Evolutionary conservation across 2,329 filamentous ascomycete species (phyloP).

Genomic region (Rachicladosporium sp.): DNA sequence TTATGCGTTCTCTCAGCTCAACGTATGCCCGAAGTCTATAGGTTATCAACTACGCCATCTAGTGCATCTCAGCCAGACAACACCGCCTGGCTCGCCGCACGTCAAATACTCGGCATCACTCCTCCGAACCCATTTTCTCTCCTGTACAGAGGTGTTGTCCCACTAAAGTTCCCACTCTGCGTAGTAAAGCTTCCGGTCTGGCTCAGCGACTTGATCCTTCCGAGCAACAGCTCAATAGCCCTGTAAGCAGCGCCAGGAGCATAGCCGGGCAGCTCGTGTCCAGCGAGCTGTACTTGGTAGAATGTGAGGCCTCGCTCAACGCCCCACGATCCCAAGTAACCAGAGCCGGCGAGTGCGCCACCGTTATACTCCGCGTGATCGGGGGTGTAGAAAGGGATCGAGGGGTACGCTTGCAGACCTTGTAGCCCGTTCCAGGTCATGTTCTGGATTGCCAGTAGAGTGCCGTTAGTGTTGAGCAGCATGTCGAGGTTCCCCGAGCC

Average conservation of each 20-base stretch:
- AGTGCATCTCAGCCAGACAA: too few species aligned
- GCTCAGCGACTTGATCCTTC: constrained; percentile 26
- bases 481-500: constrained; percentile 38
- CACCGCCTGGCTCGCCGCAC: too few species aligned
- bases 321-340: constrained; percentile 30
- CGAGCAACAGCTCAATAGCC: constrained; percentile 31
- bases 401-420: constrained; percentile 34
- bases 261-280: constrained; percentile 33
- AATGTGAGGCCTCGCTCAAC: constrained; percentile 35
- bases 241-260: constrained; percentile 31
- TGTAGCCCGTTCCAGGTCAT: constrained; percentile 40
- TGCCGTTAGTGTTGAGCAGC: constrained; percentile 38
- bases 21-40: too few species aligned
- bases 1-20: too few species aligned
- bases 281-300: constrained; percentile 29
- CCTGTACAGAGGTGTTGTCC: constrained; percentile 8
- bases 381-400: constrained; percentile 29
- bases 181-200: constrained; percentile 13
- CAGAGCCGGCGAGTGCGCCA: constrained; percentile 27
- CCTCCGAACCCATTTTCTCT: background rate
- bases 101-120: too few species aligned
- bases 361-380: constrained; percentile 31
- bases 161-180: constrained; percentile 12
- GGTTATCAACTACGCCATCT: too few species aligned
- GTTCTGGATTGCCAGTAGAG: constrained; percentile 40